A percentile compares a stretch with the other conserved stretches of the same genome.
Conservation (phyloP, 768 basidiomycete genomes). For the Rhodotorula babjevae region DNA sequence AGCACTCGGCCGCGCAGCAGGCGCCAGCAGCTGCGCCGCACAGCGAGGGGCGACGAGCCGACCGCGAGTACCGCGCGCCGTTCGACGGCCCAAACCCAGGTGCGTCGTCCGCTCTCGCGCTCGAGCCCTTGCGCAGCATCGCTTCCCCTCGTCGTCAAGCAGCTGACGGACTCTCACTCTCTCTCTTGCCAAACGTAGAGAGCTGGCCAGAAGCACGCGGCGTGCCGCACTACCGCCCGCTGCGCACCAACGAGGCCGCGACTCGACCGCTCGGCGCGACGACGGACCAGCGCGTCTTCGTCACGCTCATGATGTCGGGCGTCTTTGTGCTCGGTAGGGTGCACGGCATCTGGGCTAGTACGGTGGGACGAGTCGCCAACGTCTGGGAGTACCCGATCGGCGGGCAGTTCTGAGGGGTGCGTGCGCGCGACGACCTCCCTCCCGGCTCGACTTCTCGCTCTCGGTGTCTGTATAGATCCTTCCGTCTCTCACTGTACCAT, state of each 20-base stretch:
- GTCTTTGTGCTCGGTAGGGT: background rate
- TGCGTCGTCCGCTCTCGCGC: background rate
- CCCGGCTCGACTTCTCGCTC: too few species aligned
- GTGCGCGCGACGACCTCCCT: too few species aligned
- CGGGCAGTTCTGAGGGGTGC: background rate
- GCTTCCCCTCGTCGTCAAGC: too few species aligned
- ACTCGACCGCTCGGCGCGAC: slow-evolving; percentile 1
- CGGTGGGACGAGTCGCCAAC: background rate
- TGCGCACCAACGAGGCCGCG: background rate
- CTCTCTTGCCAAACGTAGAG: background rate
- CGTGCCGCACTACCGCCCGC: slow-evolving; percentile 1
- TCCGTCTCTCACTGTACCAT: too few species aligned
- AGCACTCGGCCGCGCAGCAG: background rate
- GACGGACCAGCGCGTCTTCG: background rate
- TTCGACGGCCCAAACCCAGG: background rate
- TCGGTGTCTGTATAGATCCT: too few species aligned
- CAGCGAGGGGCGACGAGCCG: background rate
- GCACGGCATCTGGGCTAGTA: background rate
- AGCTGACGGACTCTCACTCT: too few species aligned
- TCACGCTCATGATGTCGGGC: slow-evolving; percentile 2
- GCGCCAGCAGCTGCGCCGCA: too few species aligned
- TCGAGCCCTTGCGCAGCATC: too few species aligned
- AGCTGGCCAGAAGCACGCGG: slow-evolving; percentile 2
- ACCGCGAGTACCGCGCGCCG: background rate
- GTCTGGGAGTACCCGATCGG: background rate